Conservation (phyloP, 306 rosid genomes). For the Pterocarpus macrocarpus region DNA sequence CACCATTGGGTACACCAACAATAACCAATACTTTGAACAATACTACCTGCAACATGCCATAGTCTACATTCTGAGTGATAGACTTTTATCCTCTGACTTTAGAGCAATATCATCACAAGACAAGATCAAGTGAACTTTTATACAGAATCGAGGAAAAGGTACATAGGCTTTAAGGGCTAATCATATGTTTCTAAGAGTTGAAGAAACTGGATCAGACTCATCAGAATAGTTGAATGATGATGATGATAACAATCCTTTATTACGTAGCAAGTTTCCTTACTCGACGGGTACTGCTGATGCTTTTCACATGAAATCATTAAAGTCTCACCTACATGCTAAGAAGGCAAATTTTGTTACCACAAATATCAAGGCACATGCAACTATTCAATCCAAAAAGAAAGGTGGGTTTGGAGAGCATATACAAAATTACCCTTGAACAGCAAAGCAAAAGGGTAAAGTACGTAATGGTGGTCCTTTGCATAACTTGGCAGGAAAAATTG, state of each 20-base stretch:
- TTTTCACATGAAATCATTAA: constrained; percentile 61
- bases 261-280: constrained; percentile 80
- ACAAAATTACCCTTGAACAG: constrained; percentile 65
- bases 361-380: constrained; percentile 61
- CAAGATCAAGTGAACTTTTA: constrained; percentile 59
- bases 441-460: constrained; percentile 77
- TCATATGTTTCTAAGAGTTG: constrained; percentile 59
- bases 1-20: too few species aligned
- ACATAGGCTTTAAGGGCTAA: constrained; percentile 55
- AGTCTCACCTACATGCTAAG: constrained; percentile 67
- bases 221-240: constrained; percentile 84
- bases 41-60: too few species aligned
- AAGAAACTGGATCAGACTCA: constrained; percentile 97
- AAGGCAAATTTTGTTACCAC: constrained; percentile 64
- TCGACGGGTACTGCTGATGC: constrained; percentile 64
- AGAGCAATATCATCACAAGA: constrained; percentile 69
- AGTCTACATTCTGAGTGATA: too few species aligned
- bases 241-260: constrained; percentile 77
- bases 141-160: constrained; percentile 70
- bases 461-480: constrained; percentile 60
- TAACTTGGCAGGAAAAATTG: constrained; percentile 52
- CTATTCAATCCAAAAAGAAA: constrained; percentile 56
- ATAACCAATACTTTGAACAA: too few species aligned
- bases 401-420: constrained; percentile 60
- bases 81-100: constrained; percentile 62